These are phyloP conservation scores for Neurospora sp. DNA, from an alignment of 495 filamentous ascomycete genomes.

Conservation along the genomic window DNA sequence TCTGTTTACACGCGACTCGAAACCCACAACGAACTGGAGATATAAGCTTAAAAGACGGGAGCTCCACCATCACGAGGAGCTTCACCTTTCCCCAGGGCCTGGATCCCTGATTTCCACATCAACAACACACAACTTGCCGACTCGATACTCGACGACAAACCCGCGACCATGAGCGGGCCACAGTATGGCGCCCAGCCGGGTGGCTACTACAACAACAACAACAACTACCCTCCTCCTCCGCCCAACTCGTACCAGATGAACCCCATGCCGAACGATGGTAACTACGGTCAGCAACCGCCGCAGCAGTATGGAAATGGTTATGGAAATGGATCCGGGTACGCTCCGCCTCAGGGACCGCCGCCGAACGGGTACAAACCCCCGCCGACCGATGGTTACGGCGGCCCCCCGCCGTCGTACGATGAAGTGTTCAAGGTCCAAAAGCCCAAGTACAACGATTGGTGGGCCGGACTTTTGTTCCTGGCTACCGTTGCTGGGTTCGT, in stretches of 20 bases:
- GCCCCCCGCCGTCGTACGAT: slow-evolving; percentile 53
- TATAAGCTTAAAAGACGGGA: neutral
- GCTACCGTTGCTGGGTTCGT: slow-evolving; percentile 64
- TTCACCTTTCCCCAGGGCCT: neutral
- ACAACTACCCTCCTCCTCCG: slow-evolving; percentile 11
- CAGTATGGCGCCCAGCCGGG: neutral
- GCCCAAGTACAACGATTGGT: slow-evolving; percentile 81
- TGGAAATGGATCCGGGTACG: neutral
- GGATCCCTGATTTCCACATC: neutral
- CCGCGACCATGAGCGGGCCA: too few relatives aligned
- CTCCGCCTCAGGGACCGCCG: neutral
- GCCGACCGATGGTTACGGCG: neutral
- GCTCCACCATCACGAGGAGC: neutral
- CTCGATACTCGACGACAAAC: neutral
- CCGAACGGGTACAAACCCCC: slow-evolving; percentile 10
- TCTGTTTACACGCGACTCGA: neutral
- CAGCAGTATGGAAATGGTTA: slow-evolving; percentile 8
- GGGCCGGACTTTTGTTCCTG: slow-evolving; percentile 78
- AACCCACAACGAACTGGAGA: neutral
- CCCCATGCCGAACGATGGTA: slow-evolving; percentile 5
- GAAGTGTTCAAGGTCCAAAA: slow-evolving; percentile 69
- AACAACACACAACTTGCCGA: neutral
- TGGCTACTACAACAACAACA: slow-evolving; percentile 14
- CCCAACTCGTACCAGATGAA: slow-evolving; percentile 19
- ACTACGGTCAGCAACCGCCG: slow-evolving; percentile 10